Percentiles rank a stretch among this genome's conserved stretches.
Evolutionary conservation across 108 stramenopile genomes (phyloP).

Genomic region (Seminavis robusta): DNA sequence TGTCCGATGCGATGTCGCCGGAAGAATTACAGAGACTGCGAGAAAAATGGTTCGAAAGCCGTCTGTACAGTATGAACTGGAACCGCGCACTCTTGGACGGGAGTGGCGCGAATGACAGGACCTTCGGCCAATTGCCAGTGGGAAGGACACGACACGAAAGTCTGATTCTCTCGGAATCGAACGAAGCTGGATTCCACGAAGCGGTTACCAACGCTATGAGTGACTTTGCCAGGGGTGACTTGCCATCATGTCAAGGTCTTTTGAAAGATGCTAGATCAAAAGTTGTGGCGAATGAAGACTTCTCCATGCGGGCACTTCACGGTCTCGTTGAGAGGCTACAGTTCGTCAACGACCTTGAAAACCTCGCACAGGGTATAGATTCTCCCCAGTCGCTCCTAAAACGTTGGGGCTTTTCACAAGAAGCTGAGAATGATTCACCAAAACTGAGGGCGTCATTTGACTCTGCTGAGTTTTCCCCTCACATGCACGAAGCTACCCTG

Average conservation of each 20-base stretch:
- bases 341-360: conserved; percentile 14
- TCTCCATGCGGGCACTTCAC: no score
- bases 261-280: neutral
- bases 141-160: neutral
- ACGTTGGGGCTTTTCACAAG: no score
- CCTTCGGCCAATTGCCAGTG: neutral
- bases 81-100: no score
- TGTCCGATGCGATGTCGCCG: neutral
- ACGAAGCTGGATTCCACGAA: neutral
- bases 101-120: no score
- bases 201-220: neutral
- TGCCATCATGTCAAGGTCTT: neutral
- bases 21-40: conserved; percentile 5
- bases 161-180: neutral
- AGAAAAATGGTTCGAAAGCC: conserved; percentile 72
- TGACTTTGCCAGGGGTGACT: neutral
- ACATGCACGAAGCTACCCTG: no score
- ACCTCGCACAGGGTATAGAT: no score
- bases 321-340: conserved; percentile 21
- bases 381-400: no score
- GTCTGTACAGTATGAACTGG: conserved; percentile 12
- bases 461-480: no score
- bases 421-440: no score
- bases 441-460: no score
- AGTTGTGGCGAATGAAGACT: no score